phyloP scores from a whole-genome alignment of 2,329 filamentous ascomycete genomes.

The Endoconidiophora laricicola region DNA sequence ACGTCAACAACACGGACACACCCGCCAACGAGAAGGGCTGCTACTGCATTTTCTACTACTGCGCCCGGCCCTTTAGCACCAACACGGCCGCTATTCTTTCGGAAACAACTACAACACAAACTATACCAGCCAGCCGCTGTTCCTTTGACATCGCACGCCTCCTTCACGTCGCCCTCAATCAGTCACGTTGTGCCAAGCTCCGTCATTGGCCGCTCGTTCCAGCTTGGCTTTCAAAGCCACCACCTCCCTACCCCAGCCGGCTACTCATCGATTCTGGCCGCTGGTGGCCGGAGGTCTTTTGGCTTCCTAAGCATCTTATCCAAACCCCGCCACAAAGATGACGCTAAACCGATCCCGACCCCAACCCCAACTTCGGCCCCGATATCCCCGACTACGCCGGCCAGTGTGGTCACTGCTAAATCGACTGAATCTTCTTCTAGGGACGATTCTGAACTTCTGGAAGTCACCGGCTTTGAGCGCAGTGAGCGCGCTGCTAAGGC shows the following conservation, averaged over 20 bases:
- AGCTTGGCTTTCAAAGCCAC: no score
- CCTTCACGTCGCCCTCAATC: no score
- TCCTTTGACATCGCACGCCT: no score
- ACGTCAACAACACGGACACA: no score
- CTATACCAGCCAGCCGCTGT: no score
- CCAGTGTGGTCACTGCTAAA: slow-evolving; percentile 5
- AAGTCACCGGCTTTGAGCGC: slow-evolving; percentile 34
- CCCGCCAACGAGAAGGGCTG: no score
- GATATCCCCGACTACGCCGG: neutral
- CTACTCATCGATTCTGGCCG: neutral
- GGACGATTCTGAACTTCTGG: slow-evolving; percentile 25
- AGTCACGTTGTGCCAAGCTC: no score
- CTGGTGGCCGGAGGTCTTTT: neutral
- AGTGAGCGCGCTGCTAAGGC: slow-evolving; percentile 78
- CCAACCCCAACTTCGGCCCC: neutral
- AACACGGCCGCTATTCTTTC: no score
- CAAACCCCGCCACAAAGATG: neutral
- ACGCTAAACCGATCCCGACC: slow-evolving; percentile 2
- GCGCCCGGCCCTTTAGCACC: no score
- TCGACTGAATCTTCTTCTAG: slow-evolving; percentile 12
- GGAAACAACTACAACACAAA: no score
- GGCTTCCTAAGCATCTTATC: slow-evolving; percentile 1
- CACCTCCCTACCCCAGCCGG: no score
- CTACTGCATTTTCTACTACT: neutral
- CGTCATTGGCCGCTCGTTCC: no score